phyloP scores from a whole-genome alignment of 2,329 filamentous ascomycete genomes.

The Penicillium rolfsii region DNA sequence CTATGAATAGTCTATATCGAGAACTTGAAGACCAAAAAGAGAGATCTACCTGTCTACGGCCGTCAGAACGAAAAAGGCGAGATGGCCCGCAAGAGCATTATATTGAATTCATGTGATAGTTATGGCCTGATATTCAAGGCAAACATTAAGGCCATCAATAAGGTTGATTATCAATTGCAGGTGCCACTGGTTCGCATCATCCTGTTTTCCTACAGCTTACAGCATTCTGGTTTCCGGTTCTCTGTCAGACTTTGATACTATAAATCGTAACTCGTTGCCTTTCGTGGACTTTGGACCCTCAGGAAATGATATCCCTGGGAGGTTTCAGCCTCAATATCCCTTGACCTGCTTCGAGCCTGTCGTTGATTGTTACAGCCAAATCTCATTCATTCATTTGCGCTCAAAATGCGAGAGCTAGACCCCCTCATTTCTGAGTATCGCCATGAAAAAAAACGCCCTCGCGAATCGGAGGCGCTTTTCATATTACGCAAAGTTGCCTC shows the following conservation, averaged over 20 bases:
- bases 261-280: slow-evolving; percentile 6
- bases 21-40: too few relatives aligned
- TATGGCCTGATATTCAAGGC: neutral
- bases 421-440: slow-evolving; percentile 56
- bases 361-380: neutral
- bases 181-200: slow-evolving; percentile 3
- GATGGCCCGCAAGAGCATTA: neutral
- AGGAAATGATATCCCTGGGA: slow-evolving; percentile 12
- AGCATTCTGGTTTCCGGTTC: neutral
- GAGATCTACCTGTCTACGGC: neutral
- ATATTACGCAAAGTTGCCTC: slow-evolving; percentile 81
- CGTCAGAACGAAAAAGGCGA: neutral
- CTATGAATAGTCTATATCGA: too few relatives aligned
- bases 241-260: neutral
- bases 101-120: neutral
- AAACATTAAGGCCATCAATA: neutral
- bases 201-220: neutral
- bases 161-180: slow-evolving; percentile 19
- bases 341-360: neutral
- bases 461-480: slow-evolving; percentile 57
- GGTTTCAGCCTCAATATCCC: slow-evolving; percentile 1
- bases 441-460: slow-evolving; percentile 54
- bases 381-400: neutral
- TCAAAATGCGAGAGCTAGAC: slow-evolving; percentile 50
- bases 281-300: neutral